phyloP scores from a whole-genome alignment of 2,329 filamentous ascomycete species.

The Stagonosporopsis chrysanthemi region DNA sequence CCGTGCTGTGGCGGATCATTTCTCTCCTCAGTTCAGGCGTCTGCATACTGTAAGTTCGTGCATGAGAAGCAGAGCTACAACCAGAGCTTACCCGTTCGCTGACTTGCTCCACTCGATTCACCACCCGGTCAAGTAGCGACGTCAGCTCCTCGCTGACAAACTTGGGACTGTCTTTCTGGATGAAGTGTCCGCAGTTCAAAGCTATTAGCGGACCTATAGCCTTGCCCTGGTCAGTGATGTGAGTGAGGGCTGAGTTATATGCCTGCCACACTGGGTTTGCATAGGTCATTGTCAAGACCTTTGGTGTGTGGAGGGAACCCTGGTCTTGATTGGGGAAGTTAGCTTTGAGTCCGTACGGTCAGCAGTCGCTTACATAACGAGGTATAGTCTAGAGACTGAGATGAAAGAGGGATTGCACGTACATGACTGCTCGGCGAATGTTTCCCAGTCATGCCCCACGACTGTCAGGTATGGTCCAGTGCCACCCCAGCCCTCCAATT shows the following conservation, averaged over 20 bases:
- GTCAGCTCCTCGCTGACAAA: constrained; percentile 46
- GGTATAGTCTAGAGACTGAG: not conserved
- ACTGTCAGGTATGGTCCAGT: constrained; percentile 56
- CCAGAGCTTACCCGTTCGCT: constrained; percentile 31
- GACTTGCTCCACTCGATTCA: constrained; percentile 46
- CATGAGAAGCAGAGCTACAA: not conserved
- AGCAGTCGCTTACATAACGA: not conserved
- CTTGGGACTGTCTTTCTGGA: constrained; percentile 62
- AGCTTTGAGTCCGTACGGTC: not conserved
- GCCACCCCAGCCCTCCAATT: constrained; percentile 49
- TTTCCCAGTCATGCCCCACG: constrained; percentile 62
- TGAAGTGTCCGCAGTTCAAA: constrained; percentile 61
- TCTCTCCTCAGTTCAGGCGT: constrained; percentile 19
- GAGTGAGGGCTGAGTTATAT: constrained; percentile 62
- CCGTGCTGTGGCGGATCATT: constrained; percentile 18
- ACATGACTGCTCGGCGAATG: constrained; percentile 59
- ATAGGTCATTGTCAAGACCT: constrained; percentile 57
- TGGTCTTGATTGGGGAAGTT: constrained; percentile 21
- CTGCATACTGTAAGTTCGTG: not conserved
- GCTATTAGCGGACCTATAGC: constrained; percentile 58
- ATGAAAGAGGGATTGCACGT: constrained; percentile 6
- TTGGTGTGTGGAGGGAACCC: constrained; percentile 42
- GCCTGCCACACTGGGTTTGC: constrained; percentile 61
- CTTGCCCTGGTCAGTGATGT: constrained; percentile 52
- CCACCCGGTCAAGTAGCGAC: constrained; percentile 44